Conservation (phyloP, 306 rosid species). For the Citrullus colocynthis region DNA sequence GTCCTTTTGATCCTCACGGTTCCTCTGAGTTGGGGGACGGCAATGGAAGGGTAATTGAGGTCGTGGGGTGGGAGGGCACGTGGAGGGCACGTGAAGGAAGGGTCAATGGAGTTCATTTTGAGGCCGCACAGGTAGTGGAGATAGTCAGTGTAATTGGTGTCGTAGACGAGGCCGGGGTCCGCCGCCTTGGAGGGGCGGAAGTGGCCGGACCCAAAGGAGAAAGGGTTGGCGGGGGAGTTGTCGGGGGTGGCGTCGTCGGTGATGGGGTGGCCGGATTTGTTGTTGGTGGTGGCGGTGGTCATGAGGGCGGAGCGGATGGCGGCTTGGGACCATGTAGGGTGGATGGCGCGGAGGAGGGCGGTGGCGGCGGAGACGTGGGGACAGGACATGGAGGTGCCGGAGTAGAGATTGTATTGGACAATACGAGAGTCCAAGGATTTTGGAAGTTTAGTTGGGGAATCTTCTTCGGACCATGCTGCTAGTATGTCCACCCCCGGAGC, state of each 20-base stretch:
- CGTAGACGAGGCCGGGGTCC: conserved; percentile 80
- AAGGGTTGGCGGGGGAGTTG: conserved; percentile 48
- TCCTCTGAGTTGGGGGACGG: conserved; percentile 42
- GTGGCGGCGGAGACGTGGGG: conserved; percentile 80
- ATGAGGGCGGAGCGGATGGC: conserved; percentile 85
- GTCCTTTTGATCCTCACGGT: conserved; percentile 33
- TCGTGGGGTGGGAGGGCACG: conserved; percentile 18
- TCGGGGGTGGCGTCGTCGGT: conserved; percentile 41
- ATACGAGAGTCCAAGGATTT: conserved; percentile 36
- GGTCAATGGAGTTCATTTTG: conserved; percentile 20
- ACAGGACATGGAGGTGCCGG: conserved; percentile 97
- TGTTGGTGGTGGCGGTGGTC: conserved; percentile 55
- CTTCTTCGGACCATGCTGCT: conserved; percentile 78
- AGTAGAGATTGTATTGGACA: conserved; percentile 46
- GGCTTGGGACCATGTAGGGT: conserved; percentile 79
- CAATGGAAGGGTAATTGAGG: conserved; percentile 80
- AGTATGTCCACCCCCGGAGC: conserved; percentile 88
- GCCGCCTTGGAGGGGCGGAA: conserved; percentile 53
- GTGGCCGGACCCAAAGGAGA: conserved; percentile 76
- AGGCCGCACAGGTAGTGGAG: conserved; percentile 42
- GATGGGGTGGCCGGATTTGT: conserved; percentile 49
- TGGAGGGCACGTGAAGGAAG: conserved; percentile 34
- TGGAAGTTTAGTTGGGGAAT: conserved; percentile 57
- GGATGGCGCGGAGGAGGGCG: conserved; percentile 64
- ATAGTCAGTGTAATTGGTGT: conserved; percentile 64